These are phyloP conservation scores for Vararia minispora DNA, from an alignment of 768 basidiomycete genomes.

Conservation along the genomic window DNA sequence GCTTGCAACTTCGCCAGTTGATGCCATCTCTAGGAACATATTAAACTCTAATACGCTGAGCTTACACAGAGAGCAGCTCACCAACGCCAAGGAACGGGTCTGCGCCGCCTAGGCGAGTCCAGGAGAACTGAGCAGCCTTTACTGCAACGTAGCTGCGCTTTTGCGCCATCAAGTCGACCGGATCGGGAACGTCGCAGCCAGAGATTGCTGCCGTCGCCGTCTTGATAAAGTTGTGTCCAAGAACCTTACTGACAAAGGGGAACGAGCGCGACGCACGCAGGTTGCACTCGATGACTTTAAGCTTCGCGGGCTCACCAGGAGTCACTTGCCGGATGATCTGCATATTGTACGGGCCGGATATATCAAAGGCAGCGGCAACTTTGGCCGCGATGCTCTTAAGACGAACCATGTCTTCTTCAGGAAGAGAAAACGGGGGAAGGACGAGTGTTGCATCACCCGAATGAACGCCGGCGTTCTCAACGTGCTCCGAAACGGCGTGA, in stretches of 20 bases:
- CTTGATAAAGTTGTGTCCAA: constrained; percentile 96
- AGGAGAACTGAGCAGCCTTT: constrained; percentile 97
- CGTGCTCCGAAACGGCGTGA: constrained; percentile 96
- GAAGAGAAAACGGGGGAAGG: constrained; percentile 84
- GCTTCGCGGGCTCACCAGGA: constrained; percentile 41
- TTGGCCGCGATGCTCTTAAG: constrained; percentile 91
- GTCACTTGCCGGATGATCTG: constrained; percentile 95
- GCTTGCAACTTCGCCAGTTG: constrained; percentile 93
- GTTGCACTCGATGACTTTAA: constrained; percentile 99
- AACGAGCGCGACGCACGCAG: constrained; percentile 95
- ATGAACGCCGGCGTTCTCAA: constrained; percentile 97
- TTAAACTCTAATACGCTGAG: not conserved
- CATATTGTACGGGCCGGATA: constrained; percentile 99
- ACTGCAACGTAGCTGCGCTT: constrained; percentile 87
- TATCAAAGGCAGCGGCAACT: constrained; percentile 89
- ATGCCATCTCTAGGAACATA: constrained; percentile 75
- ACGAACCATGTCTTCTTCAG: constrained; percentile 65
- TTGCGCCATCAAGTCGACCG: constrained; percentile 85
- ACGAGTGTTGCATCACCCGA: constrained; percentile 98
- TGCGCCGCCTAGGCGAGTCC: constrained; percentile 92
- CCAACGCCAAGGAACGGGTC: constrained; percentile 96
- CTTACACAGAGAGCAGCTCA: constrained; percentile 29
- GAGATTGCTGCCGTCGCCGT: constrained; percentile 84
- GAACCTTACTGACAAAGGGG: constrained; percentile 98
- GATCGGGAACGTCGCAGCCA: constrained; percentile 77